Evolutionary conservation across 2,329 filamentous ascomycete species (phyloP).

Genomic region (Ophioceras dolichostomum): DNA sequence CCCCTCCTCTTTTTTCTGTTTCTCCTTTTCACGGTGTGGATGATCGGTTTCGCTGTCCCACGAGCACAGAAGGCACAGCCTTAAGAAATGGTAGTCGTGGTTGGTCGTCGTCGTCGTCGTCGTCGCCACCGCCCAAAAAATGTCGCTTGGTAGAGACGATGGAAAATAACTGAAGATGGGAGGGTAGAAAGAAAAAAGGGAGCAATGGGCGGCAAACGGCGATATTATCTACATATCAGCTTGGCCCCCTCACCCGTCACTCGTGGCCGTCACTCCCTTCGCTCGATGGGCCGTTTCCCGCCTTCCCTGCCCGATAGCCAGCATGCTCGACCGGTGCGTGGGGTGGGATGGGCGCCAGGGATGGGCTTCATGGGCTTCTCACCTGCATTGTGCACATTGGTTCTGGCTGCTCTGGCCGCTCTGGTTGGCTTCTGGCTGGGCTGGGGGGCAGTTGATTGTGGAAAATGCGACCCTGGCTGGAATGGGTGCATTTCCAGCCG

Average conservation of each 20-base stretch:
- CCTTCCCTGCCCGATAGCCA: too few species aligned
- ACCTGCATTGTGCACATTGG: constrained; percentile 3
- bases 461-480: constrained; percentile 1
- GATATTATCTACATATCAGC: neutral
- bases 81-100: neutral
- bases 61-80: neutral
- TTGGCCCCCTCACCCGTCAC: too few species aligned
- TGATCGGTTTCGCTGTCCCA: neutral
- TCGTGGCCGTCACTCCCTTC: neutral
- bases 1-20: neutral
- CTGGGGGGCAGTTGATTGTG: too few species aligned
- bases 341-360: neutral
- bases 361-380: neutral
- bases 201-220: neutral
- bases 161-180: neutral
- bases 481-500: constrained; percentile 10
- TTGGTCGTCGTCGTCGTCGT: too few species aligned
- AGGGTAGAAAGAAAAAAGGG: neutral
- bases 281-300: too few species aligned
- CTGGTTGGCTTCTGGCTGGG: constrained; percentile 10
- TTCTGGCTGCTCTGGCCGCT: constrained; percentile 11
- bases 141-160: neutral
- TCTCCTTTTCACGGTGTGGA: neutral
- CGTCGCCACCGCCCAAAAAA: neutral
- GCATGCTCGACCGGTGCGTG: neutral